Evolutionary conservation across 2,329 filamentous ascomycete species (phyloP).

Genomic region (Chalaropsis ovoidea): DNA sequence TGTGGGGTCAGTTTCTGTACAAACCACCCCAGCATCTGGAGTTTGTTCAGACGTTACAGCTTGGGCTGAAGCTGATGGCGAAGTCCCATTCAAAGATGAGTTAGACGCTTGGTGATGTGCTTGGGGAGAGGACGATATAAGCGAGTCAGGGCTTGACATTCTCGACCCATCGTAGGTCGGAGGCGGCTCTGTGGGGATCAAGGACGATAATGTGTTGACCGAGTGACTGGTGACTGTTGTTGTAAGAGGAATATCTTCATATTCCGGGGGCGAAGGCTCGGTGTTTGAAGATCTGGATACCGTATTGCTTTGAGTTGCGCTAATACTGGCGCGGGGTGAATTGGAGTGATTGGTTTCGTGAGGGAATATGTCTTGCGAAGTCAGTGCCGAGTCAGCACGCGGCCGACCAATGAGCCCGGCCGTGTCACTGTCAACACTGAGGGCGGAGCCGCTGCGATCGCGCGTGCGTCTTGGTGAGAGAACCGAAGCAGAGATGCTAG

Average conservation of each 20-base stretch:
- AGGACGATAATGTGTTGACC: constrained; percentile 26
- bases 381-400: constrained; percentile 28
- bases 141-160: not conserved
- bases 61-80: not conserved
- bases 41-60: not conserved
- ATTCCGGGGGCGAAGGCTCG: constrained; percentile 18
- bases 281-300: constrained; percentile 14
- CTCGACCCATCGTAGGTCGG: constrained; percentile 43
- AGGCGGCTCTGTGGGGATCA: constrained; percentile 39
- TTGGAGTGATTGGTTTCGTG: not conserved
- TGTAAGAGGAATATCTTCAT: constrained; percentile 26
- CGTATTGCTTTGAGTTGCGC: constrained; percentile 16
- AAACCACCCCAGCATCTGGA: not conserved
- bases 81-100: not conserved
- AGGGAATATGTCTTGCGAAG: constrained; percentile 28
- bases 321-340: constrained; percentile 20
- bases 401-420: constrained; percentile 33
- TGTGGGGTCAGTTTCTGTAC: not conserved
- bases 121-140: not conserved
- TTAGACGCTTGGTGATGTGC: not conserved
- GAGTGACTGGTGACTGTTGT: constrained; percentile 26
- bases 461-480: constrained; percentile 34
- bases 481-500: constrained; percentile 45
- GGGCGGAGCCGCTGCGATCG: constrained; percentile 44
- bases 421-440: constrained; percentile 43